Conservation (phyloP, 2,329 filamentous ascomycete species). For the Zelopaecilomyces penicillatus region DNA sequence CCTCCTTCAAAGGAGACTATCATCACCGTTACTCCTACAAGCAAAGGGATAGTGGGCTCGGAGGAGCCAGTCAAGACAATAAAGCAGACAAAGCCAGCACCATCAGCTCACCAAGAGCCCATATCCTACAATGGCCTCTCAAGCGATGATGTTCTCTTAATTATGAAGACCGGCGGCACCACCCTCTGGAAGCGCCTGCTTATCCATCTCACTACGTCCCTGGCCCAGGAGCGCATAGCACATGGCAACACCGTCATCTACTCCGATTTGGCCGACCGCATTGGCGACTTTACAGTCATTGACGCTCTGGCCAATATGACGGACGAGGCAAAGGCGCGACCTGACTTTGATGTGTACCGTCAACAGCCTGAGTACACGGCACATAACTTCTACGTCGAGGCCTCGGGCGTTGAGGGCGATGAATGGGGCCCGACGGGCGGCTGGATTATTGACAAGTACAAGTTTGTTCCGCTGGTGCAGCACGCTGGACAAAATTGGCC, state of each 20-base stretch:
- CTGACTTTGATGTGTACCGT: constrained; percentile 17
- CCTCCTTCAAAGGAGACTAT: no score
- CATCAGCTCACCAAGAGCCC: background rate
- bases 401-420: constrained; percentile 14
- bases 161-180: constrained; percentile 18
- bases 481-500: constrained; percentile 17
- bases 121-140: constrained; percentile 7
- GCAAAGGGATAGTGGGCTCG: no score
- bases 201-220: constrained; percentile 14
- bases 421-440: constrained; percentile 16
- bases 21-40: no score
- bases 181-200: constrained; percentile 18
- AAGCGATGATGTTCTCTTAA: constrained; percentile 15
- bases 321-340: constrained; percentile 6
- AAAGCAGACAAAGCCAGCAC: background rate
- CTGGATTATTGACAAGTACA: constrained; percentile 20
- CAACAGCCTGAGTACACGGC: constrained; percentile 15
- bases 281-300: constrained; percentile 14
- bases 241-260: constrained; percentile 15
- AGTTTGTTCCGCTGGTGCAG: constrained; percentile 17
- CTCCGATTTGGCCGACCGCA: constrained; percentile 13
- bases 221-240: constrained; percentile 9
- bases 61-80: background rate
- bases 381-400: constrained; percentile 16
- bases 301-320: constrained; percentile 17